phyloP scores from a whole-genome alignment of 2,329 filamentous ascomycete species.

The Colletotrichum acutatum region DNA sequence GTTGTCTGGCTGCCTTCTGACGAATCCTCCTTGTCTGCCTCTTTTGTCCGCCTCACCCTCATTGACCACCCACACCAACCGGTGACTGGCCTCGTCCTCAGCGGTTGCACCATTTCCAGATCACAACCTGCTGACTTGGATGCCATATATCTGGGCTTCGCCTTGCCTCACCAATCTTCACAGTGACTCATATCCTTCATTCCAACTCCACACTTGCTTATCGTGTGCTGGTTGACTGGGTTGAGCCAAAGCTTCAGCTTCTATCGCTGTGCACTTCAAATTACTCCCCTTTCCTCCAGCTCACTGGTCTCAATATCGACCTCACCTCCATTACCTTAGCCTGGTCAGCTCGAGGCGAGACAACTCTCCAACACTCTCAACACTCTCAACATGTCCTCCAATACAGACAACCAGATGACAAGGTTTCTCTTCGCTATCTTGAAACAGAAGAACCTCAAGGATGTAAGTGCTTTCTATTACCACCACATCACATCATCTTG shows the following conservation, averaged over 20 bases:
- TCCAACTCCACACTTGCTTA: constrained; percentile 39
- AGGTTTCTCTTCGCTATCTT: constrained; percentile 70
- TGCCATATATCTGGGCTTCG: constrained; percentile 51
- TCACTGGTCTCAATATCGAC: constrained; percentile 22
- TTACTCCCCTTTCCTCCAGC: constrained; percentile 36
- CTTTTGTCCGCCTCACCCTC: constrained; percentile 40
- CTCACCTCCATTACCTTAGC: constrained; percentile 12
- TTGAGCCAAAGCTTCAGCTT: constrained; percentile 25
- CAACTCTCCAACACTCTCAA: constrained; percentile 19
- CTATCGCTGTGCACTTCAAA: constrained; percentile 41
- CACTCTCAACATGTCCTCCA: constrained; percentile 59
- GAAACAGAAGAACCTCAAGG: constrained; percentile 69
- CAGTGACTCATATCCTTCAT: constrained; percentile 53
- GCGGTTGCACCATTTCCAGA: constrained; percentile 37
- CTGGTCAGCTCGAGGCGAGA: constrained; percentile 11
- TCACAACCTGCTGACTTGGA: constrained; percentile 34
- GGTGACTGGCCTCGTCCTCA: constrained; percentile 25
- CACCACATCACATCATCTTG: constrained; percentile 34
- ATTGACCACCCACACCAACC: constrained; percentile 42
- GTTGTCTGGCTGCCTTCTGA: constrained; percentile 23
- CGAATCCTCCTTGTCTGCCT: constrained; percentile 36
- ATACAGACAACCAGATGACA: constrained; percentile 66
- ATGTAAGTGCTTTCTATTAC: constrained; percentile 57
- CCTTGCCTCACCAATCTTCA: constrained; percentile 55
- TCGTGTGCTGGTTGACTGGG: constrained; percentile 26